Percentiles rank a stretch among this genome's conserved stretches.
Evolutionary conservation across 176 grass and related monocot genomes (phyloP).

Genomic region (Musa acuminata): DNA sequence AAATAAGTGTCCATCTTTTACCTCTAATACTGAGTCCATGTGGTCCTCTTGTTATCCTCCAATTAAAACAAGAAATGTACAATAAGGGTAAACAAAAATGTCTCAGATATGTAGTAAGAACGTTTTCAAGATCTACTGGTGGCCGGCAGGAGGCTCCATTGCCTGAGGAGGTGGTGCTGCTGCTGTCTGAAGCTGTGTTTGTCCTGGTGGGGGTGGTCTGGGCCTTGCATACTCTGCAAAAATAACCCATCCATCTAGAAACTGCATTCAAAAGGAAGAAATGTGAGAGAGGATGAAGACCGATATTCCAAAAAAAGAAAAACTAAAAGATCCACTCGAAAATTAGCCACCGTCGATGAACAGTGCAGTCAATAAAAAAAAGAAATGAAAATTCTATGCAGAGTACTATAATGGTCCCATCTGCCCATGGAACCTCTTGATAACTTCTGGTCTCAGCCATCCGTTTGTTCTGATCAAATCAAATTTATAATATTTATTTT

Average conservation of each 20-base stretch:
- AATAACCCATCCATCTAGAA: slow-evolving; percentile 24
- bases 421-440: too few relatives aligned
- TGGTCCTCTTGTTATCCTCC: too few relatives aligned
- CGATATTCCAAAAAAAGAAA: not conserved
- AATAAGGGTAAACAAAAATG: not conserved
- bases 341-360: not conserved
- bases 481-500: too few relatives aligned
- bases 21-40: too few relatives aligned
- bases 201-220: slow-evolving; percentile 3
- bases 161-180: not conserved
- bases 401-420: too few relatives aligned
- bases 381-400: too few relatives aligned
- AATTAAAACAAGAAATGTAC: too few relatives aligned
- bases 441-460: too few relatives aligned
- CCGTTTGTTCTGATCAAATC: too few relatives aligned
- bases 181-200: not conserved
- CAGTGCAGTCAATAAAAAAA: too few relatives aligned
- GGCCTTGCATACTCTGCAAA: slow-evolving; percentile 19
- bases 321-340: not conserved
- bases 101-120: not conserved
- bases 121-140: not conserved
- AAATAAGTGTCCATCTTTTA: too few relatives aligned
- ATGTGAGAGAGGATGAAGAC: not conserved
- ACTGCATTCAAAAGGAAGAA: not conserved
- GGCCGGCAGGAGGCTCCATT: not conserved